A percentile compares a stretch with the other conserved stretches of the same genome.
Conservation (phyloP, 2,329 filamentous ascomycete genomes). For the Colletotrichum sp. region DNA sequence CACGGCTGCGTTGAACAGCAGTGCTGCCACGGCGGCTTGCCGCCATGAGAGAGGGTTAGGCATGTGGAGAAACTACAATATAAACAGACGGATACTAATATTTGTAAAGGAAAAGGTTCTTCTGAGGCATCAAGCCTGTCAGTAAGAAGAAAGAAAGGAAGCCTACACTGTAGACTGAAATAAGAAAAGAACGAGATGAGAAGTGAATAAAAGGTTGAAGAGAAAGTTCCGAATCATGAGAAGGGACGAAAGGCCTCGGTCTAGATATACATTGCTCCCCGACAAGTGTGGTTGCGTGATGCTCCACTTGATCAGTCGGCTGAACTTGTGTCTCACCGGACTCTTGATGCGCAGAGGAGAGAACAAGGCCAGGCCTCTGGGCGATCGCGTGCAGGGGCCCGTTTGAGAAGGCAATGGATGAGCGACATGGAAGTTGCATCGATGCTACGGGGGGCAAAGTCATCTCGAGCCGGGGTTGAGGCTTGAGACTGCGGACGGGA, state of each 20-base stretch:
- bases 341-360: not conserved
- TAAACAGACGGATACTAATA: not conserved
- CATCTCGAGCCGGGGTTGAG: not conserved
- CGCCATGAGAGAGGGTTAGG: not conserved
- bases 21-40: slow-evolving; percentile 8
- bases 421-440: not conserved
- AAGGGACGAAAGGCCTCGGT: not conserved
- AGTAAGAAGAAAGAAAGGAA: not conserved
- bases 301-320: not conserved
- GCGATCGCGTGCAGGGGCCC: not conserved
- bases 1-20: slow-evolving; percentile 14
- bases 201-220: not conserved
- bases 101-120: not conserved
- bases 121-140: slow-evolving; percentile 15
- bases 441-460: not conserved
- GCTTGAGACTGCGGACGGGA: not conserved
- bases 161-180: not conserved
- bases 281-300: not conserved
- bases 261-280: slow-evolving; percentile 2
- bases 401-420: not conserved
- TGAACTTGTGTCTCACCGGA: not conserved
- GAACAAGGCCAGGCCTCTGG: not conserved
- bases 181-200: not conserved
- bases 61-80: not conserved
- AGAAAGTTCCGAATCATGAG: not conserved